phyloP scores from a whole-genome alignment of 768 basidiomycete genomes.

The Boletus vinaceobasis region DNA sequence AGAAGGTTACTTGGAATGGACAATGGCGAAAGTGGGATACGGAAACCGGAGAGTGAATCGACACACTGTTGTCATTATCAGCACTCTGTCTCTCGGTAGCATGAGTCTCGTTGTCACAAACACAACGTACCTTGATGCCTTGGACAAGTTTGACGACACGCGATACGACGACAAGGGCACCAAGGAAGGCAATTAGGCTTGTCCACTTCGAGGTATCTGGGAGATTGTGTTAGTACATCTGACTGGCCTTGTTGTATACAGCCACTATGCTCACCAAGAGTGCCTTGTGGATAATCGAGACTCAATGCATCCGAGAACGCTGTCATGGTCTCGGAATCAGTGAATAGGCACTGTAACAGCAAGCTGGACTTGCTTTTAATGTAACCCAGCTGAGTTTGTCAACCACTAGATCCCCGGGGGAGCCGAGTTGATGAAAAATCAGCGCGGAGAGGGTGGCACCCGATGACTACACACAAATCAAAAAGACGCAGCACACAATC shows the following conservation, averaged over 20 bases:
- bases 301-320: not conserved
- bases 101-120: not conserved
- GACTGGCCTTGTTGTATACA: not conserved
- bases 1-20: not conserved
- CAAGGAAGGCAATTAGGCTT: not conserved
- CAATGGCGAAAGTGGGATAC: slow-evolving; percentile 14
- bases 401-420: not conserved
- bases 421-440: not conserved
- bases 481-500: no score
- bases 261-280: not conserved
- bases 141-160: slow-evolving; percentile 13
- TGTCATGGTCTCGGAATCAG: not conserved
- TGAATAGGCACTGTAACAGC: not conserved
- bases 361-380: not conserved
- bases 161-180: slow-evolving; percentile 9
- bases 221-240: not conserved
- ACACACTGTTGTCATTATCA: slow-evolving; percentile 1
- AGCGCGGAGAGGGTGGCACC: not conserved
- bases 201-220: not conserved
- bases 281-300: not conserved
- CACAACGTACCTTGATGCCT: slow-evolving; percentile 11
- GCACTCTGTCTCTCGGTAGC: not conserved
- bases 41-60: slow-evolving; percentile 15
- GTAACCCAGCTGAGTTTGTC: not conserved
- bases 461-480: not conserved